A percentile compares a stretch with the other conserved stretches of the same genome.
Conservation (phyloP, 1,284 basidiomycete species). For the Marasmius sp. region DNA sequence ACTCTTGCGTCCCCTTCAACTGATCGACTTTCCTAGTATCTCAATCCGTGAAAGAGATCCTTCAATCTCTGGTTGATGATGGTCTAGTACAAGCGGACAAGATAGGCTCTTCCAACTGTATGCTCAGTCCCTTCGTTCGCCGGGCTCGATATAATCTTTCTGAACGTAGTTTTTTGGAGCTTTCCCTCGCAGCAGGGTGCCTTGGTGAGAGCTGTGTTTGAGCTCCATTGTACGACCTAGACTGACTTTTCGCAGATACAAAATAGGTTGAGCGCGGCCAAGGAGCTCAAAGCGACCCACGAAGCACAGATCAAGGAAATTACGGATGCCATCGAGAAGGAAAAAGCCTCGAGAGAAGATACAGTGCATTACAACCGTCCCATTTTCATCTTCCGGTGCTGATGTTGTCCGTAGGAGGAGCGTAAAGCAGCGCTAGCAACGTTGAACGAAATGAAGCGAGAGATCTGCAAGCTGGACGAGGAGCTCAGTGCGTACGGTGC, state of each 20-base stretch:
- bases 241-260: constrained; percentile 45
- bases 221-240: not conserved
- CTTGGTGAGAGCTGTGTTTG: constrained; percentile 45
- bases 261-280: constrained; percentile 55
- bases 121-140: constrained; percentile 24
- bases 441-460: constrained; percentile 50
- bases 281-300: constrained; percentile 46
- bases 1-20: not conserved
- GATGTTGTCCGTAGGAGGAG: constrained; percentile 42
- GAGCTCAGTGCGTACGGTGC: constrained; percentile 79
- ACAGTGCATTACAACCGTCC: constrained; percentile 48
- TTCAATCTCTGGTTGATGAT: constrained; percentile 83
- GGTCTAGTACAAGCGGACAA: constrained; percentile 83
- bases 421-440: constrained; percentile 50
- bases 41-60: constrained; percentile 85
- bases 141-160: constrained; percentile 15
- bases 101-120: constrained; percentile 90
- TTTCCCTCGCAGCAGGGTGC: constrained; percentile 86
- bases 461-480: constrained; percentile 56
- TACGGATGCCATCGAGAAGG: constrained; percentile 44
- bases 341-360: constrained; percentile 59
- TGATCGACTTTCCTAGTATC: constrained; percentile 51
- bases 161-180: constrained; percentile 80
- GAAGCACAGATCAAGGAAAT: constrained; percentile 51
- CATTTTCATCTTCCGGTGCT: not conserved